Evolutionary conservation across 2,329 filamentous ascomycete species (phyloP), one percentile per base, ranked within the genome.

Genomic region (Sclerotinia trifoliorum): DNA sequence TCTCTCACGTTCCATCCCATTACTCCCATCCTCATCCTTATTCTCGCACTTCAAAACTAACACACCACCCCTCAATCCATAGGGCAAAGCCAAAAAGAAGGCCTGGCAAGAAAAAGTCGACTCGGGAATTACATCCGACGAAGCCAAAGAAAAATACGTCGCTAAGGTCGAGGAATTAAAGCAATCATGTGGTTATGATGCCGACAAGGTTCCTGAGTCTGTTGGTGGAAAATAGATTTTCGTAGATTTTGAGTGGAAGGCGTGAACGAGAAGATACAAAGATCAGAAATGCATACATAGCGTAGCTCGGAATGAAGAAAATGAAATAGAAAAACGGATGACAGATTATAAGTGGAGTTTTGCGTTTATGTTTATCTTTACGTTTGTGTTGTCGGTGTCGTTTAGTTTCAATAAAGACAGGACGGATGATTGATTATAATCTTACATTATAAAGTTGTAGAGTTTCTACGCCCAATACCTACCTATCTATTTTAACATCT

Each of bases 91-190:
- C 76, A 96, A 96, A 85, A 86, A 89, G 82, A 85, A 83, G 75
- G 87, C 90, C 66, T 97, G 93, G 93, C 82, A 92, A 80, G 85
- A 88, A 77, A 76, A 88, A 71, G 85, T 87, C 76, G 86, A 93
- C 70, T 84, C 88, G 70, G 86, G 84, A 63, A 78, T 88, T 73
- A 86, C 73, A 70, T 77, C 85, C 70, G 84, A 89, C 72, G 80
- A 88, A 72, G 93, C 93, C 26, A 90, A 96, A 85, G 83, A 87
- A 78, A 82, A 85, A 77, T 97, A 97, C 81, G 85, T 96, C 75
- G 83, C 84, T 74, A 82, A 90, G 70, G 87, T 95, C 72, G 88
- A 93, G 80, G 79, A 83, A 76, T 80, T 96, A 77, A 93, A 95
- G 85, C 80, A 76, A 70, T 85, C 86, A 78, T 86, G 89, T 80